Base-by-base conservation (phyloP, 176 grass and related monocot species). In the Eleusine coracana region DNA sequence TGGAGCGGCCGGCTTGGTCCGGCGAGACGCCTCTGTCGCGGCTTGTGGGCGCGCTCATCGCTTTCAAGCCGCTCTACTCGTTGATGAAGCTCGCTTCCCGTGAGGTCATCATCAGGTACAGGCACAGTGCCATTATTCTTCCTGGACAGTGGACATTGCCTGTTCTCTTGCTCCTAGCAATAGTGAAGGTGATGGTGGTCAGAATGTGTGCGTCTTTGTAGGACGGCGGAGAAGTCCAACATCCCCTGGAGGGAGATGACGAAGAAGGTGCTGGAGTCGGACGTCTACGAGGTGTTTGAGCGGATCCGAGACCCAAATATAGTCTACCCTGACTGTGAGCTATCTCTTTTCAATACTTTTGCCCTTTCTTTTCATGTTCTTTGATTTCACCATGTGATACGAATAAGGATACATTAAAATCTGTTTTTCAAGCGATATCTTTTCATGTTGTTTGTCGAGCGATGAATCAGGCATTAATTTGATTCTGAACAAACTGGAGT, bases 161-260 rank as follows among this genome's bases (percentile, higher is more conserved):
- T 66, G 41, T 36, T 52, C 76, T 23, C 6, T 17, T 66, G 20
- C 11, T 63, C 70, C 58, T 18, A 10, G n/a, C 28, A 23, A 18
- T 9, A 2, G 25, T 0, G 7, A 16, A 37, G 64, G 10, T 13
- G 13, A 13, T 37, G 62, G 63, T 44, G 46, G 31, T 2, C 31
- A 71, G 15, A 29, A 48, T 82, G 41, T 70, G 56, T 10, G 23
- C 5, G 4, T 59, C 5, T 71, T 52, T 10, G 54, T 34, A 94
- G 94, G 74, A 97, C 92, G 21, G 94, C 91, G 1, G 94, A 97
- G 92, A 94, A 97, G 31, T 75, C 92, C 27, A 91, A 90, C 37
- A 86, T 94, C 28, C 95, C 88, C 25, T 97, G 95, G 90, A 91
- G 92, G 74, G 83, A 91, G 38, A 97, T 97, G 95, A 86, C 86